phyloP scores from a whole-genome alignment of 257 asterid genomes.

The Solanum sejunctum region DNA sequence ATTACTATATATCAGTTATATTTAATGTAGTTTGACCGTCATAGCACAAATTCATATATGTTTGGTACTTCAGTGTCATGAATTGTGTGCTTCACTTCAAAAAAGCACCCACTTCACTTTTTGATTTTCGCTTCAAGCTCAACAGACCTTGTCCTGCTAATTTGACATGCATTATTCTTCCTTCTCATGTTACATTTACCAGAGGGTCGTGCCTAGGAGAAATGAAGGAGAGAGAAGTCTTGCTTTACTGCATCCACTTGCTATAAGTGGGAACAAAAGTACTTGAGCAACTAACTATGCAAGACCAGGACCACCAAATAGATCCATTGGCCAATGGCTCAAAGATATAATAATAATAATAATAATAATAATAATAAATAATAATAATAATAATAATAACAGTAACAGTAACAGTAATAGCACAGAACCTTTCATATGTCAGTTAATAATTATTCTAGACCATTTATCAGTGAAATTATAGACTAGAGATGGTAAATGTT shows the following conservation, averaged over 20 bases:
- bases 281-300: neutral
- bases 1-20: neutral
- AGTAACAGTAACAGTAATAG: neutral
- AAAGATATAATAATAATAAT: neutral
- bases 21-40: neutral
- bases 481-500: neutral
- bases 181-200: neutral
- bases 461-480: neutral
- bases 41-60: neutral
- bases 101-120: neutral
- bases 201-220: neutral
- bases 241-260: neutral
- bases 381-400: neutral
- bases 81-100: neutral
- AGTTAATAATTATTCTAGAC: neutral
- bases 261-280: neutral
- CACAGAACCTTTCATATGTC: neutral
- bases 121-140: neutral
- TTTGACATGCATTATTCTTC: neutral
- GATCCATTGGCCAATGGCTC: neutral
- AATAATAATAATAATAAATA: neutral
- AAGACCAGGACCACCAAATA: neutral
- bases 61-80: neutral
- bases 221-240: neutral
- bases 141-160: neutral